Evolutionary conservation across 495 filamentous ascomycete genomes (phyloP), one percentile per base, ranked within the genome.

Genomic region (Pseudevernia furfuracea): DNA sequence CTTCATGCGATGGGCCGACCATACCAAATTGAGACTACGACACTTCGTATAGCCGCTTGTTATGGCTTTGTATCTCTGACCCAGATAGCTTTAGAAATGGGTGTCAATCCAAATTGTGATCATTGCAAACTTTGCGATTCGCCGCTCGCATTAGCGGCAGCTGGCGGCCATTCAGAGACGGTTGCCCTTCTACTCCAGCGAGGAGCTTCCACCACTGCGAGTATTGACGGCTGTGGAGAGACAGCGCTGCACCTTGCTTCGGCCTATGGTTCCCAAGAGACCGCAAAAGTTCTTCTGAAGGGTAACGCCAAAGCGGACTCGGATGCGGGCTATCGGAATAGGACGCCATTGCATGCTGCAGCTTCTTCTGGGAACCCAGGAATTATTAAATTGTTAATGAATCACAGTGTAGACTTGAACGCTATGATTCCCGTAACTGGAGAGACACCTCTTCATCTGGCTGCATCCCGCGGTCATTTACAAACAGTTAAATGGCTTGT

Each of bases 381-480:
- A 17, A 39, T 46, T 7, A 28, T 60, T 3, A 60, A 46, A 11
- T 10, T 32, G 9, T 32, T 60, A 25, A 43, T 60, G 23, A 25
- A 17, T 8, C n/a, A 44, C 23, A 30, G 21, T 21, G 58, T 30
- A 43, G 39, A 46, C 21, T 17, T 60, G 23, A 60, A 60, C 23
- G 39, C 25, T 14, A 19, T 60, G n/a, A 44, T 43, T 28, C 58
- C 39, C 28, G 9, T 15, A 15, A 25, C 10, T 34, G 38, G 43
- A 4, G 58, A 60, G 36, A 44, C 58, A 44, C 58, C 58, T 46
- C 32, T 60, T 4, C 58, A 60, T 32, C 43, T 60, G 11, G 58
- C 58, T 32, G 58, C 58, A 12, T 25, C 43, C 11, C 21, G 43
- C 21, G 58, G 58, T 32, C 58, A 60, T 44, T 19, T 60, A 2